A percentile compares a stretch with the other conserved stretches of the same genome.
Conservation (phyloP, 768 basidiomycete genomes). For the Porphyrellus cyaneotinctus region DNA sequence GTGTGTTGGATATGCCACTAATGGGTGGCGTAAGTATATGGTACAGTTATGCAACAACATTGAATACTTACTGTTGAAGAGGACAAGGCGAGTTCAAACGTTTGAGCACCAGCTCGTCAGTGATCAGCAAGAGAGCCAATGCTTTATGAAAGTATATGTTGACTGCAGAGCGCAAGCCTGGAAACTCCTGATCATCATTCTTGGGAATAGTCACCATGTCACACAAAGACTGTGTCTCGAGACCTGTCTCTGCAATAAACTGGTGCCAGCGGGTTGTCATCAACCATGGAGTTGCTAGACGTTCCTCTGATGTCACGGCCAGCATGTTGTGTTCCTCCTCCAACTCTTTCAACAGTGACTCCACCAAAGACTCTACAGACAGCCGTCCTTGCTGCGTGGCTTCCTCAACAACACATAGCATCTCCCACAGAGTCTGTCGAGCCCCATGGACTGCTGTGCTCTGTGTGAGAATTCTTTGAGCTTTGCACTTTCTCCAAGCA, state of each 20-base stretch:
- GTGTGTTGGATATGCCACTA: conserved; percentile 20
- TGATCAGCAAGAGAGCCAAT: too few species aligned
- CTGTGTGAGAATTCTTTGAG: too few species aligned
- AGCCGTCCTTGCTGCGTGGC: too few species aligned
- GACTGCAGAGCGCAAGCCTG: too few species aligned
- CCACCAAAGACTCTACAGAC: too few species aligned
- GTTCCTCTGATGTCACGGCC: too few species aligned
- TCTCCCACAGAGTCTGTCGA: neutral
- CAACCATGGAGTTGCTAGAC: neutral
- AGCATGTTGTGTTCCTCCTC: neutral
- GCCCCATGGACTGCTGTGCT: neutral
- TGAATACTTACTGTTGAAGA: neutral
- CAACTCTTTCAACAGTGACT: neutral
- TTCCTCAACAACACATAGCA: too few species aligned
- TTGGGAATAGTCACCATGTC: too few species aligned
- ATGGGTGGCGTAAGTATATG: too few species aligned
- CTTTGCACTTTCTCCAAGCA: too few species aligned
- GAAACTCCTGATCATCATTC: neutral
- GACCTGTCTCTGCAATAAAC: neutral
- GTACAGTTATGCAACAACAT: too few species aligned
- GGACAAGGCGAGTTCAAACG: conserved; percentile 10
- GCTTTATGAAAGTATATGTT: conserved; percentile 9
- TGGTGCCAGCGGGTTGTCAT: neutral
- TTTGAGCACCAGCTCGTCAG: conserved; percentile 8
- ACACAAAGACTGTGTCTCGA: too few species aligned